Evolutionary conservation across 805 yeast genomes (phyloP).

Genomic region (Kodamaea kaohsiungensis): DNA sequence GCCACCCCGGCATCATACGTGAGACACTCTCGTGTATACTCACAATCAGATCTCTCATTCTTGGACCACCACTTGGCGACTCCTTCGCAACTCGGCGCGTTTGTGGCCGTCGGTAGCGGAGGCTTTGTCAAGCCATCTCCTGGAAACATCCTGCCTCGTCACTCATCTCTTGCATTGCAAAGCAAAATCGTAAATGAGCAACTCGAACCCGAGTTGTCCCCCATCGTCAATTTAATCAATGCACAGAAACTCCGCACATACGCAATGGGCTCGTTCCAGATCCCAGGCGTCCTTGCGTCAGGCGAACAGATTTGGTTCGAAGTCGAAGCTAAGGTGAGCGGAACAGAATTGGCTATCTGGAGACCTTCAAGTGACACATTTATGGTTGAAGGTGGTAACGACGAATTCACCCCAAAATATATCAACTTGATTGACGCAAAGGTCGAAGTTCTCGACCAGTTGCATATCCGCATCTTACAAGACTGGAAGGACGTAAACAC

Average conservation of each 20-base stretch:
- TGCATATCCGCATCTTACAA: slow-evolving; percentile 27
- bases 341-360: slow-evolving; percentile 56
- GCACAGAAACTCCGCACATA: slow-evolving; percentile 72
- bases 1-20: slow-evolving; percentile 37
- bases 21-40: slow-evolving; percentile 30
- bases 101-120: not conserved
- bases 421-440: slow-evolving; percentile 51
- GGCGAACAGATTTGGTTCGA: slow-evolving; percentile 32
- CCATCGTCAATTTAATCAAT: slow-evolving; percentile 66
- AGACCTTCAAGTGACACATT: slow-evolving; percentile 32
- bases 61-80: slow-evolving; percentile 14
- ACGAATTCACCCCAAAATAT: slow-evolving; percentile 50
- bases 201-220: slow-evolving; percentile 65
- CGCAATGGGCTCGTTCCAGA: slow-evolving; percentile 50
- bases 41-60: slow-evolving; percentile 12
- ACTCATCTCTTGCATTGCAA: slow-evolving; percentile 17
- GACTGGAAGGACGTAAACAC: slow-evolving; percentile 28
- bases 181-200: slow-evolving; percentile 22
- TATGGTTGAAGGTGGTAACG: slow-evolving; percentile 29
- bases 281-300: slow-evolving; percentile 19
- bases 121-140: not conserved
- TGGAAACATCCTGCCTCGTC: slow-evolving; percentile 9
- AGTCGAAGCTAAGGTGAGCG: slow-evolving; percentile 45
- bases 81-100: slow-evolving; percentile 7
- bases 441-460: slow-evolving; percentile 17